Percentiles rank a stretch among this genome's conserved stretches.
These are phyloP conservation scores for Colletotrichum theobromicola DNA, from an alignment of 2,329 filamentous ascomycete genomes.

Conservation along the genomic window DNA sequence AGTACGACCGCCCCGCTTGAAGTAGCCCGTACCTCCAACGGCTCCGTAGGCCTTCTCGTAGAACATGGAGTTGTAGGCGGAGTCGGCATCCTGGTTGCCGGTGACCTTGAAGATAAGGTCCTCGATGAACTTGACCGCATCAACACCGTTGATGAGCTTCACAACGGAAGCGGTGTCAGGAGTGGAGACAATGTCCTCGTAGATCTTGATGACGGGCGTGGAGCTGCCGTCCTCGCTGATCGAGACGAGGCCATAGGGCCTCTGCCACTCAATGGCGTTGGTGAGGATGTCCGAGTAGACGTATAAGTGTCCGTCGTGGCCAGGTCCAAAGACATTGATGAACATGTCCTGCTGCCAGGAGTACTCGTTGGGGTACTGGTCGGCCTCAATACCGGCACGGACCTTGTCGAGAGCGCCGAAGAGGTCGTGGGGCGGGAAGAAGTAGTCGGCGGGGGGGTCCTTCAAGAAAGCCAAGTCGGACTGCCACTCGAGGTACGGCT, in stretches of 20 bases:
- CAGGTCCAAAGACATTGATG: slow-evolving; percentile 36
- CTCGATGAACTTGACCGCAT: slow-evolving; percentile 25
- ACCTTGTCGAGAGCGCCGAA: slow-evolving; percentile 37
- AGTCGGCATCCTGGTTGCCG: slow-evolving; percentile 27
- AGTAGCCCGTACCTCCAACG: slow-evolving; percentile 28
- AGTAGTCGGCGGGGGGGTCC: slow-evolving; percentile 55
- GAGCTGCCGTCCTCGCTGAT: slow-evolving; percentile 38
- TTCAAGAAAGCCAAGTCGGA: slow-evolving; percentile 51
- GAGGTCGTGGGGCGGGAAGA: slow-evolving; percentile 46
- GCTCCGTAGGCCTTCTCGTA: slow-evolving; percentile 27
- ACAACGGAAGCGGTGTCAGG: slow-evolving; percentile 26
- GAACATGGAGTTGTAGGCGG: slow-evolving; percentile 44
- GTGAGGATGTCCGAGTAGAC: slow-evolving; percentile 44
- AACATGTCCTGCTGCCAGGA: slow-evolving; percentile 45
- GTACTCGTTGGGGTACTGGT: slow-evolving; percentile 42
- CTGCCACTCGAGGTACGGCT: slow-evolving; percentile 51
- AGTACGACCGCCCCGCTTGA: slow-evolving; percentile 31
- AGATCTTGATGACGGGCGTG: slow-evolving; percentile 53
- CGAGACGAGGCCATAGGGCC: slow-evolving; percentile 42
- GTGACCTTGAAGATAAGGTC: slow-evolving; percentile 22
- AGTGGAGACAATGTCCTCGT: slow-evolving; percentile 30
- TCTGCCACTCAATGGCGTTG: slow-evolving; percentile 38
- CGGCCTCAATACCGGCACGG: slow-evolving; percentile 32
- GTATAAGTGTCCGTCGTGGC: slow-evolving; percentile 46
- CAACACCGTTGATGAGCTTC: slow-evolving; percentile 29